Evolutionary conservation across 225 moss, liverwort and hornwort genomes (phyloP), one percentile per base, ranked within the genome.

Genomic region (Sphagnum contortum): DNA sequence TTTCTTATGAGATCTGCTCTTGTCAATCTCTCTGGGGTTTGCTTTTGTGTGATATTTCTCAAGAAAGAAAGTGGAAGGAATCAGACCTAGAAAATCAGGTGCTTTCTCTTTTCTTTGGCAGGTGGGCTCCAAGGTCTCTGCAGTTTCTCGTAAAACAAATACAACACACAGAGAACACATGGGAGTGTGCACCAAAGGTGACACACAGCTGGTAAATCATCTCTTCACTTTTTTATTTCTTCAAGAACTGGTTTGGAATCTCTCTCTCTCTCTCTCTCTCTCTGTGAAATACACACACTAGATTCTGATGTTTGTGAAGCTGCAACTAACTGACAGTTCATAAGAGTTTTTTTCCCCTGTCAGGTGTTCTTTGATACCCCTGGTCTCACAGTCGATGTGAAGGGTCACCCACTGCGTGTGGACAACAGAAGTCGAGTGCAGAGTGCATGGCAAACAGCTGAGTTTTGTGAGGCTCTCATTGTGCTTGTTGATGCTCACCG

Each of bases 311-410:
- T 29, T 29, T 29, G 29, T 29, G 29, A 29, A 29, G 29, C 29
- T 29, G 29, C 29, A 29, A 29, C 29, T 29, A 29, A 29, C 29
- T 29, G 29, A 29, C 29, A 29, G 29, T 29, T 29, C 29, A 29
- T 29, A 29, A 29, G 29, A 29, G 29, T 29, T 29, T n/a, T n/a
- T n/a, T n/a, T 29, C 29, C 29, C 29, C 9, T 81, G 78, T 73
- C 87, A 98, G 96, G 77, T 93, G 60, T 91, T 91, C 72, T 90
- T 88, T 76, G 98, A 98, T 62, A 96, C 96, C 58, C 98, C 98
- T 69, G 98, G 98, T 64, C 79, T 98, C 62, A 88, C 85, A 66
- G 87, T 98, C 11, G 93, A 92, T 69, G 64, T 93, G 46, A 85
- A 88, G 72, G 98, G 98, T 9, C 89, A 87, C 74, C 98, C 98